Evolutionary conservation across 2,329 filamentous ascomycete species (phyloP), one percentile per base, ranked within the genome.

Genomic region (Xenoacremonium recifei): DNA sequence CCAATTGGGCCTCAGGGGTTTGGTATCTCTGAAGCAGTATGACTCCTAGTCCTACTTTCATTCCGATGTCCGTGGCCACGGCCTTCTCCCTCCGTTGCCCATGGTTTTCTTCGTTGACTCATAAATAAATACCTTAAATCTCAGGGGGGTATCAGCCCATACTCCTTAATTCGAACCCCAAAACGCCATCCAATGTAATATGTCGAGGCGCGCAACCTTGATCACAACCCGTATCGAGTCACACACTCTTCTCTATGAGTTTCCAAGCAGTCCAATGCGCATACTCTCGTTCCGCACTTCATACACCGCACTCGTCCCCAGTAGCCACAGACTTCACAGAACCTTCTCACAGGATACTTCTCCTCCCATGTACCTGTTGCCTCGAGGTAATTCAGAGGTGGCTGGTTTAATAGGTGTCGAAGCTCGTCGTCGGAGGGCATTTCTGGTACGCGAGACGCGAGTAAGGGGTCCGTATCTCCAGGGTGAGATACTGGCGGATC

Each of bases 321-420:
- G 65, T 90, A 91, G 12, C 87, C 87, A 59, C 87, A 92, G 21
- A 89, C 80, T 59, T 85, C 84, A 65, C 87, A 92, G 62, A 91
- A 92, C 25, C 71, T 69, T 45, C 86, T 72, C 35, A 70, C 69
- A 3, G 85, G 83, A 49, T 81, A 81, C 55, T 57, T 63, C 12
- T 51, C 53, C 34, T 64, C 69, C 68, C 68, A 75, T 20, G 53
- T 58, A 3, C 72, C 78, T 39, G 72, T 66, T 29, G 83, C 82
- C 52, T 87, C 84, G 35, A 77, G 71, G 63, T 89, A 91, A 27
- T 72, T 81, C 40, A 90, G 66, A 35, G 85, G 80, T 38, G 85
- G 80, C 6, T 76, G 77, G 17, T 75, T 68, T 39, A 90, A 68
- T 37, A 91, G 68, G 34, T 73, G 74, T 40, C 81, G 73, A 44